Evolutionary conservation across 1,284 basidiomycete species (phyloP).

Genomic region (Fistulinella staudtii): DNA sequence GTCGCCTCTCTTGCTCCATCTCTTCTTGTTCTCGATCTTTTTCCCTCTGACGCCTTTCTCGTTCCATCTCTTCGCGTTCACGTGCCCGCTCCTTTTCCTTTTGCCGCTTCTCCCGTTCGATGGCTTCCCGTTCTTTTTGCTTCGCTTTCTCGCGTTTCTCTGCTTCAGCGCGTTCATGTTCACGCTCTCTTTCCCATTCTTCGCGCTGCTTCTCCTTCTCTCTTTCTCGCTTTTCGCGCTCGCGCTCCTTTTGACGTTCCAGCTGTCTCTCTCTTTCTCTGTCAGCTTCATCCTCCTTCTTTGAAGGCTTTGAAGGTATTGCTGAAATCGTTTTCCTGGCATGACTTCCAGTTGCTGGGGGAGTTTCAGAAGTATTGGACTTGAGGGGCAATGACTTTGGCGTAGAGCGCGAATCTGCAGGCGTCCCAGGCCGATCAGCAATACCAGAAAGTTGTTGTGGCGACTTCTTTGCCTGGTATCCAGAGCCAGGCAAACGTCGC

Average conservation of each 20-base stretch:
- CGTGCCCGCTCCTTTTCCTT: constrained; percentile 20
- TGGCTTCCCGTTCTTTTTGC: constrained; percentile 20
- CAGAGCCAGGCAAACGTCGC: constrained; percentile 48
- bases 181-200: constrained; percentile 18
- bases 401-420: constrained; percentile 14
- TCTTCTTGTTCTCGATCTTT: constrained; percentile 23
- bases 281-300: constrained; percentile 27
- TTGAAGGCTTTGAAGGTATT: constrained; percentile 19
- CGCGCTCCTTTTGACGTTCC: constrained; percentile 21
- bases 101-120: constrained; percentile 26
- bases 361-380: constrained; percentile 28
- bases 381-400: constrained; percentile 13
- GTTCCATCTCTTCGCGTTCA: constrained; percentile 26
- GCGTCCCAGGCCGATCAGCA: constrained; percentile 11
- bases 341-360: constrained; percentile 25
- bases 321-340: constrained; percentile 23
- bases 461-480: constrained; percentile 36
- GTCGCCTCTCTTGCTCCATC: constrained; percentile 23
- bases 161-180: constrained; percentile 22
- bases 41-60: constrained; percentile 22
- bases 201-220: constrained; percentile 12
- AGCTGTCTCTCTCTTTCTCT: constrained; percentile 26
- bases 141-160: constrained; percentile 26
- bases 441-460: constrained; percentile 15
- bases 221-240: constrained; percentile 20